Evolutionary conservation across 768 basidiomycete genomes (phyloP).

Genomic region (Crucibulum laeve): DNA sequence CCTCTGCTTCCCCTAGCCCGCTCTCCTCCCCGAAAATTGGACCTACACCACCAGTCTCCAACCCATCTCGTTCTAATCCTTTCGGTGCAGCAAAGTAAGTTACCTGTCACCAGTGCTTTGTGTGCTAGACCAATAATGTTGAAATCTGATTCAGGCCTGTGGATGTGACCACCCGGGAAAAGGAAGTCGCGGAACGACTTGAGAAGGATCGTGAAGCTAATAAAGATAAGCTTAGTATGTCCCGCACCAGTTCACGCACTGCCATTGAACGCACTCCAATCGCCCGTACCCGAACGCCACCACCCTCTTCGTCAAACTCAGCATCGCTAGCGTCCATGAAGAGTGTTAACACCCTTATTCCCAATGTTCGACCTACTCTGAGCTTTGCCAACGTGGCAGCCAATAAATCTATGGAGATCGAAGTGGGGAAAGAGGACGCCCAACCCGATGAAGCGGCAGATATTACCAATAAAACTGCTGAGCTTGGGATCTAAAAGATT

Average conservation of each 20-base stretch:
- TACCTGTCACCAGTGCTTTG: neutral
- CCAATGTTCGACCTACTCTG: slow-evolving; percentile 64
- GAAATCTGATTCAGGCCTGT: slow-evolving; percentile 58
- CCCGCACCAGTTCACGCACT: slow-evolving; percentile 45
- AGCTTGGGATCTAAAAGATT: neutral
- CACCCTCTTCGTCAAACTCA: slow-evolving; percentile 24
- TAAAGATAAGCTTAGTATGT: slow-evolving; percentile 50
- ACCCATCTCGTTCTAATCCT: slow-evolving; percentile 57
- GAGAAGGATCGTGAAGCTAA: slow-evolving; percentile 61
- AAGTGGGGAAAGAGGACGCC: slow-evolving; percentile 9
- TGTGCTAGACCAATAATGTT: neutral
- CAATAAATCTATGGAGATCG: slow-evolving; percentile 26
- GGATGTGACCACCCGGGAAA: slow-evolving; percentile 75
- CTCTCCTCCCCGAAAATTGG: slow-evolving; percentile 76
- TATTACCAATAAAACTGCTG: slow-evolving; percentile 9
- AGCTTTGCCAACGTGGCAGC: slow-evolving; percentile 82
- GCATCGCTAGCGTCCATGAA: slow-evolving; percentile 16
- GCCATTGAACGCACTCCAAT: slow-evolving; percentile 41
- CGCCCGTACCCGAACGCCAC: slow-evolving; percentile 26
- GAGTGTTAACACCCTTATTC: too few species aligned
- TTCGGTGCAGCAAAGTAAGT: slow-evolving; percentile 84
- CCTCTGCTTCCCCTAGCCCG: slow-evolving; percentile 68
- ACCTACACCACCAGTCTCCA: slow-evolving; percentile 31
- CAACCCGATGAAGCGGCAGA: slow-evolving; percentile 8
- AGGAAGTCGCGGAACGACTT: slow-evolving; percentile 66